A percentile compares a stretch with the other conserved stretches of the same genome.
phyloP scores from a whole-genome alignment of 306 rosid genomes.

The Aeschynomene evenia region DNA sequence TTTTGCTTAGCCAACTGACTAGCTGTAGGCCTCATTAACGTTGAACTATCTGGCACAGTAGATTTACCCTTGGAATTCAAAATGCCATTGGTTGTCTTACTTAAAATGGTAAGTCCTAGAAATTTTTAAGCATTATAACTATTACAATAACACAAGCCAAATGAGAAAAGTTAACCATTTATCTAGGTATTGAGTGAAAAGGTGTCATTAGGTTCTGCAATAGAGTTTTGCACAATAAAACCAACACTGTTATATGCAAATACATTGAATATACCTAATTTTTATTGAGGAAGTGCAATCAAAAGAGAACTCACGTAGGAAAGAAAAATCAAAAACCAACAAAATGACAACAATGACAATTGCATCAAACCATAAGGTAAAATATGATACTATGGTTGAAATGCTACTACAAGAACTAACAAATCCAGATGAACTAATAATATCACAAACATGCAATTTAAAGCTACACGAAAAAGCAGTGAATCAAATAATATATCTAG shows the following conservation, averaged over 20 bases:
- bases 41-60: constrained; percentile 55
- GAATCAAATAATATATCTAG: too few species aligned
- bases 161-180: too few species aligned
- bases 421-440: constrained; percentile 59
- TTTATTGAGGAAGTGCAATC: constrained; percentile 34
- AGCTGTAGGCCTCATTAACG: constrained; percentile 86
- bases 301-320: too few species aligned
- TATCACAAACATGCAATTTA: constrained; percentile 64
- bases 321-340: constrained; percentile 17
- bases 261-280: too few species aligned
- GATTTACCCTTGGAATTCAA: constrained; percentile 43
- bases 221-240: too few species aligned
- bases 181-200: too few species aligned
- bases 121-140: too few species aligned
- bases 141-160: too few species aligned
- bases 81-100: constrained; percentile 31
- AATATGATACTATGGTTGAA: constrained; percentile 57
- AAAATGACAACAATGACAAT: constrained; percentile 37
- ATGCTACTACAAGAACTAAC: constrained; percentile 53
- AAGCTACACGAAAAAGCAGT: constrained; percentile 73
- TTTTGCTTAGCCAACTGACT: constrained; percentile 86
- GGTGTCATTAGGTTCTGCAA: too few species aligned
- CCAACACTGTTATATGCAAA: too few species aligned
- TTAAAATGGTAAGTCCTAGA: constrained; percentile 53
- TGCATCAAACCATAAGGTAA: constrained; percentile 58